Conservation (phyloP, 1,284 basidiomycete genomes). For the Leccinum solheimii region DNA sequence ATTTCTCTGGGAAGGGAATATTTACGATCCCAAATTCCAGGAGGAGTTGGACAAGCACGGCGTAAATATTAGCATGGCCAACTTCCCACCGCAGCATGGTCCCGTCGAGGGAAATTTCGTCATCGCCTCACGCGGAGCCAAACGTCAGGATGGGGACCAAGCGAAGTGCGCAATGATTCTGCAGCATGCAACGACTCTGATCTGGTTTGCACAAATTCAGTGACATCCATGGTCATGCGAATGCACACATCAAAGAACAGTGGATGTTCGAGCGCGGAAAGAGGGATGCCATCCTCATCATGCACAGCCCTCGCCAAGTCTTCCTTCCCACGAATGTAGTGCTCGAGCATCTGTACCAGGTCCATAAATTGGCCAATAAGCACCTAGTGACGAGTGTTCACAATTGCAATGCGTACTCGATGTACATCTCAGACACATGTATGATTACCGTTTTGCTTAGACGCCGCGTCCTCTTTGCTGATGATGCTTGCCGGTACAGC, state of each 20-base stretch:
- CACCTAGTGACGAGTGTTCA: conserved; percentile 24
- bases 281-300: conserved; percentile 21
- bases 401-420: conserved; percentile 23
- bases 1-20: conserved; percentile 26
- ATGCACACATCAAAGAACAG: conserved; percentile 14
- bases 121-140: conserved; percentile 18
- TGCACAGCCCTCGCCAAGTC: conserved; percentile 22
- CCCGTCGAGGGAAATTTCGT: conserved; percentile 25
- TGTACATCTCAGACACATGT: conserved; percentile 33
- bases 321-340: conserved; percentile 18
- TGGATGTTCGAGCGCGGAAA: conserved; percentile 23
- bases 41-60: conserved; percentile 17
- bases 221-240: conserved; percentile 3
- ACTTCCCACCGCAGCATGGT: conserved; percentile 19
- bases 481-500: conserved; percentile 5
- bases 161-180: conserved; percentile 9
- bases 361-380: conserved; percentile 21
- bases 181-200: not conserved
- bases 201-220: conserved; percentile 1
- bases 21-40: conserved; percentile 30
- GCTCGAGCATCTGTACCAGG: conserved; percentile 21
- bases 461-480: not conserved
- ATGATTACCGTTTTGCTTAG: not conserved
- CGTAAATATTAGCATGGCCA: conserved; percentile 15
- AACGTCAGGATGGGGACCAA: conserved; percentile 1